phyloP scores from a whole-genome alignment of 1,284 basidiomycete genomes.

The Cryptococcus jaspeensis region DNA sequence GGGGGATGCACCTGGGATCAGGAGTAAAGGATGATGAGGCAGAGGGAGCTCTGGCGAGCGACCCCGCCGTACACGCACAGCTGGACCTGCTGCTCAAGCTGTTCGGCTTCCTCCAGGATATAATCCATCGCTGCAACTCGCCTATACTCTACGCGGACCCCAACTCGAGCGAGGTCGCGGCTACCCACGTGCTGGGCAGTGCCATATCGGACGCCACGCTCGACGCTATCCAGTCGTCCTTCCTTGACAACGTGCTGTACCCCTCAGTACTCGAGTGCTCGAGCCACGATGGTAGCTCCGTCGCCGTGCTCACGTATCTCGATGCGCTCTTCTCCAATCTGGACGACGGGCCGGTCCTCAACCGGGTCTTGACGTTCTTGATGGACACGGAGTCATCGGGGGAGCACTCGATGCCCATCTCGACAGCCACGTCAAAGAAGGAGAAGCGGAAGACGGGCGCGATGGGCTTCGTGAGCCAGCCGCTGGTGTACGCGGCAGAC shows the following conservation, averaged over 20 bases:
- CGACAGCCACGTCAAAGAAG: slow-evolving; percentile 2
- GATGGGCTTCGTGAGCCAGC: slow-evolving; percentile 30
- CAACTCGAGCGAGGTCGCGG: slow-evolving; percentile 11
- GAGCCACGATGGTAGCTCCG: slow-evolving; percentile 84
- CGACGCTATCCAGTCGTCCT: slow-evolving; percentile 78
- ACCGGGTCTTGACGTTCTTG: slow-evolving; percentile 31
- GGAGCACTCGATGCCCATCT: background rate
- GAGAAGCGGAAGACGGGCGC: slow-evolving; percentile 28
- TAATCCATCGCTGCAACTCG: slow-evolving; percentile 52
- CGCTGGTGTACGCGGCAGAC: slow-evolving; percentile 57
- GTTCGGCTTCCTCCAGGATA: slow-evolving; percentile 88
- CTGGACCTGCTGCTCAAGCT: slow-evolving; percentile 86
- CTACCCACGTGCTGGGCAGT: slow-evolving; percentile 58
- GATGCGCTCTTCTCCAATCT: slow-evolving; percentile 80
- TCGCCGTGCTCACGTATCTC: slow-evolving; percentile 96
- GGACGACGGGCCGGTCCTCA: slow-evolving; percentile 57
- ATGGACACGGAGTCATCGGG: slow-evolving; percentile 25
- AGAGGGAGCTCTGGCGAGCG: slow-evolving; percentile 58
- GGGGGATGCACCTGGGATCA: slow-evolving; percentile 48
- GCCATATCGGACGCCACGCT: slow-evolving; percentile 78
- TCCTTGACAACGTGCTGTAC: slow-evolving; percentile 89
- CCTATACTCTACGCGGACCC: slow-evolving; percentile 24
- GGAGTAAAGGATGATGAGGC: slow-evolving; percentile 37
- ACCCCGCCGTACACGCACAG: slow-evolving; percentile 71
- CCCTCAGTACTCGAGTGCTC: slow-evolving; percentile 93